Evolutionary conservation across 345 rosid species (phyloP).

Genomic region (Moringa oleifera): DNA sequence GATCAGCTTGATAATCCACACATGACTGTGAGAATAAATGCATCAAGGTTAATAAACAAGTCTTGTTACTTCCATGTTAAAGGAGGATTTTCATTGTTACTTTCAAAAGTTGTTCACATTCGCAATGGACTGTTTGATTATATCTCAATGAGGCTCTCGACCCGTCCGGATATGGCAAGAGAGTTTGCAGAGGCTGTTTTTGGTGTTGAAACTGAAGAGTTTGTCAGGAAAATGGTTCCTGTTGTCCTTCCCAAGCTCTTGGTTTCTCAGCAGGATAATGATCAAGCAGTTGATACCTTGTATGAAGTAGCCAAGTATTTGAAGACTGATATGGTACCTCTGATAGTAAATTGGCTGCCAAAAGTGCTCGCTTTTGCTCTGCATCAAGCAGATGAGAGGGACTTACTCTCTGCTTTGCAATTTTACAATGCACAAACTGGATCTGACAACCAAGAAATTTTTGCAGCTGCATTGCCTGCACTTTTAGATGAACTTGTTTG

Average conservation of each 20-base stretch:
- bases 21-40: conserved; percentile 57
- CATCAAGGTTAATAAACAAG: conserved; percentile 64
- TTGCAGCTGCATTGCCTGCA: conserved; percentile 90
- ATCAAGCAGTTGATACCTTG: conserved; percentile 51
- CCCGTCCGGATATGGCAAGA: conserved; percentile 57
- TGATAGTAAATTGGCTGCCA: conserved; percentile 84
- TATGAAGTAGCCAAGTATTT: conserved; percentile 67
- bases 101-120: conserved; percentile 53
- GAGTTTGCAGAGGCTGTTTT: conserved; percentile 92
- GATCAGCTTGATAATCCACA: conserved; percentile 82
- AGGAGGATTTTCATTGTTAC: conserved; percentile 64
- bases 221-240: conserved; percentile 73
- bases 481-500: conserved; percentile 90
- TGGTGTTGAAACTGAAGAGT: conserved; percentile 66
- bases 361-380: conserved; percentile 94
- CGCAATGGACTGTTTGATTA: conserved; percentile 59
- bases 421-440: conserved; percentile 78
- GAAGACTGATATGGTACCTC: conserved; percentile 61
- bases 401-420: conserved; percentile 64
- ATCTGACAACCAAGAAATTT: conserved; percentile 82
- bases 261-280: conserved; percentile 66
- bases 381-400: conserved; percentile 55
- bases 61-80: conserved; percentile 68
- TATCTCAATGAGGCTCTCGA: conserved; percentile 56
- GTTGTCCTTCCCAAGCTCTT: conserved; percentile 89